Conservation (phyloP, 306 rosid genomes). For the Corylus avellana region DNA sequence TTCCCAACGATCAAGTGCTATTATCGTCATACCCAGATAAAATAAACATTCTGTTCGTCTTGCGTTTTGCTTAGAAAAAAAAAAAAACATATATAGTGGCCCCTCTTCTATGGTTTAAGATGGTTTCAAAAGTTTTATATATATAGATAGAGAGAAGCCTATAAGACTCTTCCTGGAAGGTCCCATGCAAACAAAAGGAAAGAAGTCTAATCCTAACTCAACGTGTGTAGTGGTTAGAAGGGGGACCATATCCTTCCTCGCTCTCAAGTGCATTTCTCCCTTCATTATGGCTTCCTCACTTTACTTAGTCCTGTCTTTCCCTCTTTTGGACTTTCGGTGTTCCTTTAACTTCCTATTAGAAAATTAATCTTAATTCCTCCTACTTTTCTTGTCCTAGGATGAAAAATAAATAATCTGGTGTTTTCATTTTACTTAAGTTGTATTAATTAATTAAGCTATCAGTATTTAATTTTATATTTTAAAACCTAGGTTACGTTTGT, state of each 20-base stretch:
- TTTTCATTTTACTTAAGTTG: no score
- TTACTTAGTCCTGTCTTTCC: constrained; percentile 38
- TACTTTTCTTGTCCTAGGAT: neutral
- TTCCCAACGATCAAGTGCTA: no score
- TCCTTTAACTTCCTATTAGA: constrained; percentile 3
- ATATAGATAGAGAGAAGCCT: constrained; percentile 18
- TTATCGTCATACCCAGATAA: no score
- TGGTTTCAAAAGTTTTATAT: constrained; percentile 11
- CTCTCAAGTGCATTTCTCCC: constrained; percentile 55
- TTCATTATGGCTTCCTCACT: constrained; percentile 59
- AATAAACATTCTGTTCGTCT: no score
- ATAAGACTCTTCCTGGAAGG: constrained; percentile 27
- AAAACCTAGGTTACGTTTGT: no score
- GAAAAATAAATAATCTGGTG: no score
- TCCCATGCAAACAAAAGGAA: constrained; percentile 27
- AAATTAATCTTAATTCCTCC: neutral
- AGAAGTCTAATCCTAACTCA: constrained; percentile 43
- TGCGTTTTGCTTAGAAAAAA: no score
- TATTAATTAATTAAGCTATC: no score
- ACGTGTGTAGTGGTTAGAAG: constrained; percentile 35
- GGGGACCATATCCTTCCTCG: constrained; percentile 53
- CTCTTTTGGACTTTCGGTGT: constrained; percentile 39
- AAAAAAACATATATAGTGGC: neutral
- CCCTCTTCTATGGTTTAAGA: neutral
- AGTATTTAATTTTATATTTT: no score